Percentiles rank a stretch among this genome's conserved stretches.
phyloP scores from a whole-genome alignment of 2,329 filamentous ascomycete species.

The Alternaria infectoria region DNA sequence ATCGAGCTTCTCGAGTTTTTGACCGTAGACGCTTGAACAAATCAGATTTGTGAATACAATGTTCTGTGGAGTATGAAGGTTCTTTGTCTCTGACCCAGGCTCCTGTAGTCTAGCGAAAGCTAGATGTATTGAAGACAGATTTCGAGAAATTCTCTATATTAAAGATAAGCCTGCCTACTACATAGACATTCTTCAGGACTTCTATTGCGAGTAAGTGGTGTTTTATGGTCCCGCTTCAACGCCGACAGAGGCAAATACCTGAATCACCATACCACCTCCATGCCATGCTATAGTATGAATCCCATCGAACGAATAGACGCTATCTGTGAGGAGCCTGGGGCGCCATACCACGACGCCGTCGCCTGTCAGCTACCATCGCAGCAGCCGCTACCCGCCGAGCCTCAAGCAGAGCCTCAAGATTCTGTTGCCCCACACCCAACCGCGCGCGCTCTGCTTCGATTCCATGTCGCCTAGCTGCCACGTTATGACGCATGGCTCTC shows the following conservation, averaged over 20 bases:
- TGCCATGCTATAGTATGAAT: not conserved
- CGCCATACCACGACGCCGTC: not conserved
- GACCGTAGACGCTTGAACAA: not conserved
- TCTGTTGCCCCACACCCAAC: not conserved
- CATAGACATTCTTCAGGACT: not conserved
- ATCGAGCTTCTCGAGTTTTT: conserved; percentile 28
- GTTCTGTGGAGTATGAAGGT: not conserved
- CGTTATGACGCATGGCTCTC: not conserved
- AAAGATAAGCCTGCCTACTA: not conserved
- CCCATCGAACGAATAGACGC: not conserved
- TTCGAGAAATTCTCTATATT: not conserved
- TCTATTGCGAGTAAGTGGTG: not conserved
- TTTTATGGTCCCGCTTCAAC: not conserved
- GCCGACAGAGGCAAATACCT: not conserved
- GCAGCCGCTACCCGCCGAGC: not conserved
- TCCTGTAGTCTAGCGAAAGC: too few species aligned
- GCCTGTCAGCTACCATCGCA: not conserved
- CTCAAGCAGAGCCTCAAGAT: not conserved
- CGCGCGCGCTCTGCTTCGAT: not conserved
- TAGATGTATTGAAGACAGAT: too few species aligned
- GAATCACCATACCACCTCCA: not conserved
- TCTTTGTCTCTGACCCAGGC: not conserved
- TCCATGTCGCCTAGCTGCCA: not conserved
- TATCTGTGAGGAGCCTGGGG: not conserved
- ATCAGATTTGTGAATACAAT: not conserved